Percentiles rank a stretch among this genome's conserved stretches.
These are phyloP conservation scores for Glebionis coronaria DNA, from an alignment of 129 eudicot genomes.

Conservation along the genomic window DNA sequence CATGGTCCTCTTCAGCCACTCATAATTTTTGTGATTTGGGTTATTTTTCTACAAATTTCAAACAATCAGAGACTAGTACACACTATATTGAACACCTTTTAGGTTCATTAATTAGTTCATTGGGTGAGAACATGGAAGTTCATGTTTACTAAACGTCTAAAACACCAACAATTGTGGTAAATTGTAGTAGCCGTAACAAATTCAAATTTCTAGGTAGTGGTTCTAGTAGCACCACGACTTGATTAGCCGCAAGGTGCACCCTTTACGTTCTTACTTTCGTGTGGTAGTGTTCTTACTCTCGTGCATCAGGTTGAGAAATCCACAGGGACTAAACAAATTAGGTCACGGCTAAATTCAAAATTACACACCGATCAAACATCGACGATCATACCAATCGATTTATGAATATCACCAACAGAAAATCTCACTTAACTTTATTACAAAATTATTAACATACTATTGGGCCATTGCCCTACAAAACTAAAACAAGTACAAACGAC, in stretches of 20 bases:
- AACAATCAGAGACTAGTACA: too few species aligned
- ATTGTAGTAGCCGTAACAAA: background rate
- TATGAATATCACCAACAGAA: background rate
- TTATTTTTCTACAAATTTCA: too few species aligned
- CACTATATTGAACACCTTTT: too few species aligned
- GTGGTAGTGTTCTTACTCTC: too few species aligned
- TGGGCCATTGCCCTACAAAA: conserved; percentile 25
- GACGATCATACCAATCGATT: background rate
- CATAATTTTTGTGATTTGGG: too few species aligned
- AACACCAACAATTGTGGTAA: too few species aligned
- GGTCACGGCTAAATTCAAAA: background rate
- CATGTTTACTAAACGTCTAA: too few species aligned
- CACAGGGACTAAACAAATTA: background rate
- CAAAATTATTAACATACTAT: conserved; percentile 21
- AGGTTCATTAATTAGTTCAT: background rate
- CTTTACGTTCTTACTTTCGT: background rate
- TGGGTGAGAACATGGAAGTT: too few species aligned
- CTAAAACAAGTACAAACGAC: conserved; percentile 21
- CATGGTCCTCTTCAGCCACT: too few species aligned
- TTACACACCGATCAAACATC: background rate
- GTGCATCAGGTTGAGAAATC: background rate
- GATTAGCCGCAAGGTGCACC: background rate
- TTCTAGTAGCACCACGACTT: background rate
- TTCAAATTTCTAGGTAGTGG: background rate
- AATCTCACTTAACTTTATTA: conserved; percentile 21